Percentiles rank a stretch among this genome's conserved stretches.
Conservation (phyloP, 805 yeast species). For the Saccharomycopsis sp. region DNA sequence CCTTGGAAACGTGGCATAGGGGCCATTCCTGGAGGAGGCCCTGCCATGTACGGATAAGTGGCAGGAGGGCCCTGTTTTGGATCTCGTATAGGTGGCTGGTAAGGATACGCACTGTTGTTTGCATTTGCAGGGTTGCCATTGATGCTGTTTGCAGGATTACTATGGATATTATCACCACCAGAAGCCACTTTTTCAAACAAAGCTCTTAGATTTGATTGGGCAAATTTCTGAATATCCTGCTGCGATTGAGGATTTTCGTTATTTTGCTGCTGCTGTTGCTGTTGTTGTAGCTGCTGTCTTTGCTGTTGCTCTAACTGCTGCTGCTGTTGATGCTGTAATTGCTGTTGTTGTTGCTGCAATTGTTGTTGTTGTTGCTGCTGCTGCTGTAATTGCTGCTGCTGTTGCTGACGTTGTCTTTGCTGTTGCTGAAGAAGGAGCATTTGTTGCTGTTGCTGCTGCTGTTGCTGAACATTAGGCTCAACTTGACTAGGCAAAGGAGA, state of each 20-base stretch:
- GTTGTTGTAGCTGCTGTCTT: constrained; percentile 22
- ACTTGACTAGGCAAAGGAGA: constrained; percentile 41
- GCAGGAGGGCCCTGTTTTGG: constrained; percentile 9
- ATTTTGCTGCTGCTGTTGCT: constrained; percentile 9
- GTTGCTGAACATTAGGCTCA: constrained; percentile 25
- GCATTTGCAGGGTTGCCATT: constrained; percentile 22
- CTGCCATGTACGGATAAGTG: constrained; percentile 13
- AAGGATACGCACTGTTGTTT: constrained; percentile 20
- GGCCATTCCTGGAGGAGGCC: background rate
- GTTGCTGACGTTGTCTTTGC: background rate
- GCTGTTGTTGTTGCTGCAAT: background rate
- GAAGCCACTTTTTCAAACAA: constrained; percentile 11
- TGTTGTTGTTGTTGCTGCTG: constrained; percentile 22
- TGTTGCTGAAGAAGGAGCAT: constrained; percentile 2
- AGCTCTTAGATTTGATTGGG: constrained; percentile 7
- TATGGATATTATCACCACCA: constrained; percentile 19
- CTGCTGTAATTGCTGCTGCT: constrained; percentile 6
- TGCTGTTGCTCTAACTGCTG: constrained; percentile 8
- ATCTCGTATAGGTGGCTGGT: constrained; percentile 14
- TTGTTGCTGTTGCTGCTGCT: background rate
- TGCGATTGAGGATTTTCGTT: constrained; percentile 3
- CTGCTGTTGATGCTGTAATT: background rate
- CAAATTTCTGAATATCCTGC: constrained; percentile 9
- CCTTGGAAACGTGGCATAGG: constrained; percentile 6
- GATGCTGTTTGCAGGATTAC: constrained; percentile 19